Base-by-base conservation (phyloP, 2,329 filamentous ascomycete species). In the Colletotrichum zoysiae region DNA sequence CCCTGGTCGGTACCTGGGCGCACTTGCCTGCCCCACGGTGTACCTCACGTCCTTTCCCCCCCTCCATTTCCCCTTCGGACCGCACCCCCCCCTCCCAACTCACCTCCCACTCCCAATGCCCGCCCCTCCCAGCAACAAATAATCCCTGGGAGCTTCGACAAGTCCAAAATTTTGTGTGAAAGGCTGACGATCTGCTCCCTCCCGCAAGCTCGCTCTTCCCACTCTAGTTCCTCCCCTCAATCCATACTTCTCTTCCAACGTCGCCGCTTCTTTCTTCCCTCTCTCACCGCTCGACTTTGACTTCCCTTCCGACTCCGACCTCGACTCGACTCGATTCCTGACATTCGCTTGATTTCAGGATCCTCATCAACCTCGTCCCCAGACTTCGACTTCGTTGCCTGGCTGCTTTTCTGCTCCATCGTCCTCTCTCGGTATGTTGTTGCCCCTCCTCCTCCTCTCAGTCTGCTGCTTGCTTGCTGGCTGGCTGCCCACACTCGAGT, bases 121-220 rank as follows among this genome's bases (percentile, higher is more conserved):
- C 67, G 58, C 56, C 62, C 62, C 64, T 58, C 72, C 72, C 72
- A 72, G 70, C 72, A 74, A 74, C 69, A 72, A 67, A 72, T 72
- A 71, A 70, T 71, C 71, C 68, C 69, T 74, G 69, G 53, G 64
- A 65, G 67, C 68, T 70, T 68, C 71, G 67, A 64, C 72, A 38
- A 70, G 56, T 70, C 74, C 74, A 74, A 75, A 74, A 61, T 74
- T 75, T 74, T 74, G 71, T 71, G 69, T 71, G 69, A 72, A 75
- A 73, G 74, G 74, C 74, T 74, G 73, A 74, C 73, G 72, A 74
- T 74, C 73, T 65, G 73, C 73, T 74, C 61, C 73, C 71, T 74
- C 67, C 60, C 67, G 55, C 48, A 70, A 56, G 67, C 46, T 48
- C 59, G 60, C 61, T 74, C 71, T 61, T 67, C 63, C 73, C 61